Base-by-base conservation (phyloP, 2,329 filamentous ascomycete genomes). In the Chaetoscypha palmicola region DNA sequence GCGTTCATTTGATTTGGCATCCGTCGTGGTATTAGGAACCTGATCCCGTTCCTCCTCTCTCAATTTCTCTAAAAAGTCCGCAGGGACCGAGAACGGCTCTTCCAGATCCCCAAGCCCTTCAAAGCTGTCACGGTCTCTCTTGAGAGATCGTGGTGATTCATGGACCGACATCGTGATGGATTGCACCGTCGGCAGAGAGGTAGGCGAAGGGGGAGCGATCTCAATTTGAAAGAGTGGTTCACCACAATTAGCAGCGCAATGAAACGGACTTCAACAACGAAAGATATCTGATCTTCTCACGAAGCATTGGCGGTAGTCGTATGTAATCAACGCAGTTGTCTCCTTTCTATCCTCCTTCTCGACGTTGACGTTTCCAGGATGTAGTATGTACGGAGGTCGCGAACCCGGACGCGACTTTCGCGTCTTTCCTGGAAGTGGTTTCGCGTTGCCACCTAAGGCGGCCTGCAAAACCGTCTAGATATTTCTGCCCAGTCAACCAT, bases 121-220 rank as follows among this genome's bases (percentile, higher is more conserved):
- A 37, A 52, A 57, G 38, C 17, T 45, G 23, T 51, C 46, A 23
- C 51, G 47, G 12, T 35, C 31, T 21, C 45, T 43, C 43, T 49
- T 46, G n/a, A 30, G 47, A 40, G 37, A 17, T 30, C 17, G 33
- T 2, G 38, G 39, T 2, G 38, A 34, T 14, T 42, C 34, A 4
- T 35, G 36, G 14, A 40, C 22, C 9, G 39, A 47, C 36, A 39
- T 45, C n/a, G n/a, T n/a, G n/a, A n/a, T n/a, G n/a, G n/a, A n/a
- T n/a, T n/a, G n/a, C n/a, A n/a, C n/a, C n/a, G n/a, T n/a, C n/a
- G n/a, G n/a, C n/a, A n/a, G n/a, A n/a, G n/a, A n/a, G n/a, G n/a
- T n/a, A n/a, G n/a, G n/a, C n/a, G n/a, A n/a, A n/a, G n/a, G n/a
- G n/a, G n/a, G n/a, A n/a, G n/a, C n/a, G n/a, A n/a, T n/a, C n/a